phyloP scores from a whole-genome alignment of 2,329 filamentous ascomycete species.

The Pestalotiopsis sp. region DNA sequence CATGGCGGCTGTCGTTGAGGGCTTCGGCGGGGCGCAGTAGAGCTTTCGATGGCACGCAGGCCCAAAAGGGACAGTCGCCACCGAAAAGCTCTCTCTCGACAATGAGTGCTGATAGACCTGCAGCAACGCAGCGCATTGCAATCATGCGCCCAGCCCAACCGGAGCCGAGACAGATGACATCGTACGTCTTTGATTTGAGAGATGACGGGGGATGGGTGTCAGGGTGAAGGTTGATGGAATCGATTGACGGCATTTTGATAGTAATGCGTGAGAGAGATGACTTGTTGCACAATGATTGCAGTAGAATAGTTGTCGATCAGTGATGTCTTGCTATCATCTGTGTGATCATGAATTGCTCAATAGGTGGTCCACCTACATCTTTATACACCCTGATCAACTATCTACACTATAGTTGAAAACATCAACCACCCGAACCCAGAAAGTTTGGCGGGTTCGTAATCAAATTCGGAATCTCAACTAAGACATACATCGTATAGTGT shows the following conservation, averaged over 20 bases:
- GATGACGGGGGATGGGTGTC: not conserved
- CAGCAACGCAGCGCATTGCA: not conserved
- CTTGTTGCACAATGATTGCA: not conserved
- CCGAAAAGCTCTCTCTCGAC: conserved; percentile 1
- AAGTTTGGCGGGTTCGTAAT: not conserved
- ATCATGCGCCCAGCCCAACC: conserved; percentile 1
- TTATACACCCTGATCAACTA: not conserved
- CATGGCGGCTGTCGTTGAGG: not conserved
- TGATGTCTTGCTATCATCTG: too few species aligned
- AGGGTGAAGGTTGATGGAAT: not conserved
- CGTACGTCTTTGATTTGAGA: not conserved
- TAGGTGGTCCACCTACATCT: not conserved
- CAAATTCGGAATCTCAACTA: not conserved
- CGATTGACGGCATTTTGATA: not conserved
- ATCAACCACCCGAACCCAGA: not conserved
- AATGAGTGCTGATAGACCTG: not conserved
- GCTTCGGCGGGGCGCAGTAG: not conserved
- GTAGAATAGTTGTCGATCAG: not conserved
- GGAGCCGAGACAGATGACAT: not conserved
- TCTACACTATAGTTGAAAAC: not conserved
- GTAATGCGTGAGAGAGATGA: not conserved
- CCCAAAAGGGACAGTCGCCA: conserved; percentile 3
- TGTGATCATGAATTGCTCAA: not conserved
- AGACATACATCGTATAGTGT: too few species aligned
- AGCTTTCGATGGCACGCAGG: not conserved